Evolutionary conservation across 768 basidiomycete genomes (phyloP).

Genomic region (Mrakia gelida): DNA sequence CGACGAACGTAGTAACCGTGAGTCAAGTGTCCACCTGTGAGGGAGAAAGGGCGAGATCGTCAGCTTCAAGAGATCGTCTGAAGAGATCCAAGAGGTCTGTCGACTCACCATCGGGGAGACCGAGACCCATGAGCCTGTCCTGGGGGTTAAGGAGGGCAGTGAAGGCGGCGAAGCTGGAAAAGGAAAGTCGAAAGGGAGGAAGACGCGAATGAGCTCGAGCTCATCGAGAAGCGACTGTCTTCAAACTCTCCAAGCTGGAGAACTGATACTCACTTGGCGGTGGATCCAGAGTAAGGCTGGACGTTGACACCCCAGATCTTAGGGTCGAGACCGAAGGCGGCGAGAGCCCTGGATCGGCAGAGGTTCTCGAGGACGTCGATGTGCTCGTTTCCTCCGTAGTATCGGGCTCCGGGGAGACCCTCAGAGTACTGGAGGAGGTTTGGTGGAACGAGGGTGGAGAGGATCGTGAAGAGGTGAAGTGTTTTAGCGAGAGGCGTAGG

Average conservation of each 20-base stretch:
- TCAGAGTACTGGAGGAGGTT: conserved; percentile 61
- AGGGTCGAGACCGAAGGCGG: conserved; percentile 93
- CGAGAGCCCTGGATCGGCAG: conserved; percentile 89
- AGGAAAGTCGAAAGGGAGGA: not conserved
- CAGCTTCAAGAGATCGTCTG: not conserved
- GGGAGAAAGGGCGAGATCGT: not conserved
- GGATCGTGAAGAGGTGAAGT: not conserved
- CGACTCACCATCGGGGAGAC: conserved; percentile 94
- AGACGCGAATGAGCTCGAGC: not conserved
- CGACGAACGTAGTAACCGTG: conserved; percentile 87
- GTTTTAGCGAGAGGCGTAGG: not conserved
- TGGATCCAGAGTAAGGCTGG: conserved; percentile 95
- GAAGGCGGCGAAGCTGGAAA: conserved; percentile 81
- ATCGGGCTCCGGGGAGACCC: conserved; percentile 94
- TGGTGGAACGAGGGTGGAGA: not conserved
- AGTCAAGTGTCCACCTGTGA: conserved; percentile 52
- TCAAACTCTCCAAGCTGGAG: not conserved
- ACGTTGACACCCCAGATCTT: conserved; percentile 93
- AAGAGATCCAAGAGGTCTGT: not conserved
- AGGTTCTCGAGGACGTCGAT: conserved; percentile 93
- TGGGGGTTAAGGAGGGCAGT: conserved; percentile 95
- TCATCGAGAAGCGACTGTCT: not conserved
- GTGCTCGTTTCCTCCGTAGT: conserved; percentile 97
- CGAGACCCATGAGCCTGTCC: conserved; percentile 98
- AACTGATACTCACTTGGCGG: conserved; percentile 67